Percentiles rank a stretch among this genome's conserved stretches.
Conservation (phyloP, 108 stramenopile species). For the Stephanodiscus triporus region DNA sequence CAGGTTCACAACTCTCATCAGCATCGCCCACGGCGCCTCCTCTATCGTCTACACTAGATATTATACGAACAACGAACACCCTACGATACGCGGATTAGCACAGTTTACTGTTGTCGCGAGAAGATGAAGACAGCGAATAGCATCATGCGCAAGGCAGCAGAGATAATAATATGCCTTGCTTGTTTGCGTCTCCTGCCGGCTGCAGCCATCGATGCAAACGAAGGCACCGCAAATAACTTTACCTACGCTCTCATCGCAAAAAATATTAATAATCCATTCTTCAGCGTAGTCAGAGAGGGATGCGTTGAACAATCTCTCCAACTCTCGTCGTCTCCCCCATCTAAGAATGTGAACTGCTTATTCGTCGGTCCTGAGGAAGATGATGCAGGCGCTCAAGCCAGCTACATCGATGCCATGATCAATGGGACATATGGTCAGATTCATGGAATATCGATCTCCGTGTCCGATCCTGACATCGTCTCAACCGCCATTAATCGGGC, state of each 20-base stretch:
- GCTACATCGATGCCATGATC: neutral
- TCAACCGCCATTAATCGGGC: neutral
- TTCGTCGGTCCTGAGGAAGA: neutral
- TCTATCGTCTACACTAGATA: too few species aligned
- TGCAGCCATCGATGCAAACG: too few species aligned
- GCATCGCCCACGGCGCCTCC: too few species aligned
- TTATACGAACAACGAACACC: too few species aligned
- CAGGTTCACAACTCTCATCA: too few species aligned
- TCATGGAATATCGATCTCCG: slow-evolving; percentile 16
- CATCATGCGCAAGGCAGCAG: neutral
- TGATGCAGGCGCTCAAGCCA: neutral
- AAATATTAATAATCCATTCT: neutral
- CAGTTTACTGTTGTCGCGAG: too few species aligned
- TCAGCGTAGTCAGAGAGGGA: slow-evolving; percentile 1
- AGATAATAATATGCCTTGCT: too few species aligned
- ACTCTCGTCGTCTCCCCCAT: neutral
- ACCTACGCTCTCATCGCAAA: slow-evolving; percentile 18
- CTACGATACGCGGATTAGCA: too few species aligned
- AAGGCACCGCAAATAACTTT: neutral
- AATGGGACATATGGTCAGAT: neutral
- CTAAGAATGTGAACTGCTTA: slow-evolving; percentile 1
- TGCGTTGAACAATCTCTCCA: neutral
- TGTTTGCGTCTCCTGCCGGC: too few species aligned
- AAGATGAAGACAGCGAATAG: neutral
- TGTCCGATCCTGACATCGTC: neutral